These are phyloP conservation scores for Apiotrichum gamsii DNA, from an alignment of 1,284 basidiomycete species.

Conservation along the genomic window DNA sequence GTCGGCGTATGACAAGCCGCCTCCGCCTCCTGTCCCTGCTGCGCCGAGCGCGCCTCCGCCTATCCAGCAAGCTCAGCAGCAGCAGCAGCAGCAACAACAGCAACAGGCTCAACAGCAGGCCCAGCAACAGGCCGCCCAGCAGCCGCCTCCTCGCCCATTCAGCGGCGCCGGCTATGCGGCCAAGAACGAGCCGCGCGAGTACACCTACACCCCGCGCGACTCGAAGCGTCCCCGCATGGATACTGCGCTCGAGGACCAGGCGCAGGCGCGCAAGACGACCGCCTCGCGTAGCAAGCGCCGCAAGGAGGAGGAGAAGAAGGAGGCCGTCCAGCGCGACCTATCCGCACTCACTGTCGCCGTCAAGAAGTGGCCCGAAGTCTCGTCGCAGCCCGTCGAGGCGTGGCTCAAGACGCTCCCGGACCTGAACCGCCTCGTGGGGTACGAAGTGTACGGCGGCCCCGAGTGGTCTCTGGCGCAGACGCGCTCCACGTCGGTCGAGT, in stretches of 20 bases:
- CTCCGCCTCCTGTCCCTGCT: constrained; percentile 4
- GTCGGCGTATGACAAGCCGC: background rate
- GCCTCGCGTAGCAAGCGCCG: constrained; percentile 23
- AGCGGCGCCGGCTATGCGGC: constrained; percentile 28
- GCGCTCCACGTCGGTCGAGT: constrained; percentile 6
- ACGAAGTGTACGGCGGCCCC: constrained; percentile 27
- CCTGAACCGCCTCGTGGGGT: constrained; percentile 16
- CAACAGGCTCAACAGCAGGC: background rate
- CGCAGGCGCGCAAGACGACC: constrained; percentile 11
- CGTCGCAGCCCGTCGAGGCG: constrained; percentile 23
- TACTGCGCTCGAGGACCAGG: constrained; percentile 37
- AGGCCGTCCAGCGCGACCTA: constrained; percentile 21
- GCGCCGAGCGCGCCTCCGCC: constrained; percentile 12
- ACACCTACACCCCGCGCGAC: constrained; percentile 30
- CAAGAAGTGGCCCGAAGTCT: constrained; percentile 33
- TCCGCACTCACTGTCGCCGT: constrained; percentile 21
- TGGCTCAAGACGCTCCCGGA: constrained; percentile 26
- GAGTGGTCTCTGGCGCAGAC: constrained; percentile 30
- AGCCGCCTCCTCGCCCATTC: constrained; percentile 32
- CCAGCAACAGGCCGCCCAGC: no score
- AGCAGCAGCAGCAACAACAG: background rate
- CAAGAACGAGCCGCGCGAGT: constrained; percentile 20
- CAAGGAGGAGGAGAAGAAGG: constrained; percentile 29
- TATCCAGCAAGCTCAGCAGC: background rate
- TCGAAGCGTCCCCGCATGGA: constrained; percentile 42